Base-by-base conservation (phyloP, 495 filamentous ascomycete species). In the Xylaria intraflava region DNA sequence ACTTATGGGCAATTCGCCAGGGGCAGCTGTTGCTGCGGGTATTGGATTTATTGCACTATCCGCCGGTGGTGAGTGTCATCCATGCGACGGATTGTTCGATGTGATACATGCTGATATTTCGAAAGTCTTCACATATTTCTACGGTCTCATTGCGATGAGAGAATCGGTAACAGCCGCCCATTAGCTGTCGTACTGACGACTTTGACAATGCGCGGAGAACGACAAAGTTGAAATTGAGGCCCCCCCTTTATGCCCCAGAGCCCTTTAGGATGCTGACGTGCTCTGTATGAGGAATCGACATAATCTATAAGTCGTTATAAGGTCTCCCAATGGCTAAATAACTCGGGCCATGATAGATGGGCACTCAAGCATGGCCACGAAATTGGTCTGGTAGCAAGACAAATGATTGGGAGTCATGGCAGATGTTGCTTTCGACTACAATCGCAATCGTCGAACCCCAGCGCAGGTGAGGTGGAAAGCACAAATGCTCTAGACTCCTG, bases 101-200 rank as follows among this genome's bases (percentile, higher is more conserved):
- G 40, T 17, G 19, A 43, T 11, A 14, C 1, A 53, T 48, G 50
- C 56, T 72, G 52, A 71, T 19, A 24, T 10, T 40, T 51, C 46
- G 27, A 14, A 22, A 79, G 75, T 70, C 8, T 73, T 76, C 49
- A 51, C 65, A 2, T 62, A 74, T 47, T 57, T 72, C 48, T 72
- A 77, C 51, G 72, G 69, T 23, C 60, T 78, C 40, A 64, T 65
- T 35, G 66, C 65, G 38, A 65, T 78, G 62, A 72, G 74, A 23
- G 73, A 78, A 56, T 56, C 55, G 24, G 47, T 73, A 14, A 71
- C 58, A 23, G 82, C 75, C 44, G 44, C 75, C 14, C 55, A 59
- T 45, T 55, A 49, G 19, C 20, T 36, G 27, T 10, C 42, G 16
- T 20, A 1, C 26, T 7, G 30, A 14, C 7, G 30, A 14, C 30